phyloP scores from a whole-genome alignment of 1,284 basidiomycete genomes.

The Cryptococcus amylolentus region DNA sequence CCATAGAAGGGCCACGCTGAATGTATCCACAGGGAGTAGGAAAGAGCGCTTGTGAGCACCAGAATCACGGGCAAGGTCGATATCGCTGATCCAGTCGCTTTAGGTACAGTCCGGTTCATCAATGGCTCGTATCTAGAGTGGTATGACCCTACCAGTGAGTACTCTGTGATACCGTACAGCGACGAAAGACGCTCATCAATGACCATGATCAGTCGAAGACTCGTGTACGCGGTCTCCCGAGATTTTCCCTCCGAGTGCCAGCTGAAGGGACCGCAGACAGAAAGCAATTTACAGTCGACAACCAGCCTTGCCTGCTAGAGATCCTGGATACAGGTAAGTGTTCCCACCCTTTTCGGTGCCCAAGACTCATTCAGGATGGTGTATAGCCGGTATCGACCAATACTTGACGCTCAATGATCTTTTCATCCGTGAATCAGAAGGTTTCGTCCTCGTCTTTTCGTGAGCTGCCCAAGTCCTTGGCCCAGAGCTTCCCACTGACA shows the following conservation, averaged over 20 bases:
- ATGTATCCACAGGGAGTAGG: too few species aligned
- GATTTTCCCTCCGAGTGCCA: background rate
- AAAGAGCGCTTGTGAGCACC: too few species aligned
- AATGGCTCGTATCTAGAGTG: slow-evolving; percentile 35
- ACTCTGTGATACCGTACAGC: background rate
- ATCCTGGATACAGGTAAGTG: slow-evolving; percentile 39
- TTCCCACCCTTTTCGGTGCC: too few species aligned
- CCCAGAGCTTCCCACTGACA: background rate
- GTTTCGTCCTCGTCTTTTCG: slow-evolving; percentile 42
- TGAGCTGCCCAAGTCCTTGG: slow-evolving; percentile 9
- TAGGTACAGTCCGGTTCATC: slow-evolving; percentile 32
- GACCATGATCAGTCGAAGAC: slow-evolving; percentile 25
- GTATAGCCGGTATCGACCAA: slow-evolving; percentile 36
- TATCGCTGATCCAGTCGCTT: too few species aligned
- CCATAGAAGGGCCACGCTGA: too few species aligned
- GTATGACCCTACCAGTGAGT: slow-evolving; percentile 42
- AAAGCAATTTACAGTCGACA: slow-evolving; percentile 22
- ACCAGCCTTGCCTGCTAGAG: slow-evolving; percentile 31
- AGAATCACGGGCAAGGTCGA: too few species aligned
- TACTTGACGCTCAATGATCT: slow-evolving; percentile 33
- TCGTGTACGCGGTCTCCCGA: background rate
- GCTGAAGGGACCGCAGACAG: background rate
- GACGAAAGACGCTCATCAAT: slow-evolving; percentile 22
- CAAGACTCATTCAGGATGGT: background rate
- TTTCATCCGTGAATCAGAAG: slow-evolving; percentile 36